Evolutionary conservation across 306 rosid species (phyloP).

Genomic region (Datisca glomerata): DNA sequence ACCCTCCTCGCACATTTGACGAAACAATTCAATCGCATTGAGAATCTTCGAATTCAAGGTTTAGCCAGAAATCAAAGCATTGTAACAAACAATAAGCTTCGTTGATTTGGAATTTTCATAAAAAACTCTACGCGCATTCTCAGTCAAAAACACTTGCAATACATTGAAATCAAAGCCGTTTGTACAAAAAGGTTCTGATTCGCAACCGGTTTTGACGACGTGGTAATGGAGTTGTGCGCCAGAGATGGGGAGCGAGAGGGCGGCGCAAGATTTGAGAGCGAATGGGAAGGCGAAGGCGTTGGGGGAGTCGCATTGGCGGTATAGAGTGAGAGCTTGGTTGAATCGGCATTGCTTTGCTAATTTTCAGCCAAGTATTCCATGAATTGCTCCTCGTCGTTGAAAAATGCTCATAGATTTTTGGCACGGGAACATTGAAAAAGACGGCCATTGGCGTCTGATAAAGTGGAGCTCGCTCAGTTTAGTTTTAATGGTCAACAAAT

Average conservation of each 20-base stretch:
- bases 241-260: slow-evolving; percentile 40
- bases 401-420: slow-evolving; percentile 11
- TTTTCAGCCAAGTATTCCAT: slow-evolving; percentile 65
- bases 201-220: slow-evolving; percentile 55
- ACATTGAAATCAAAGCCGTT: slow-evolving; percentile 59
- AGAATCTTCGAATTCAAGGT: slow-evolving; percentile 24
- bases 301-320: slow-evolving; percentile 46
- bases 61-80: slow-evolving; percentile 69
- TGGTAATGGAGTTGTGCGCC: slow-evolving; percentile 62
- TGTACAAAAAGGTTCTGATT: slow-evolving; percentile 63
- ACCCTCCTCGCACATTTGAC: slow-evolving; percentile 35
- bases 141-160: slow-evolving; percentile 24
- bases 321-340: slow-evolving; percentile 47
- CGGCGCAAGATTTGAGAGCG: slow-evolving; percentile 73
- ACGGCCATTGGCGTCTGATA: too few species aligned
- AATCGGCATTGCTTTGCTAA: slow-evolving; percentile 50
- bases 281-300: slow-evolving; percentile 74
- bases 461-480: too few species aligned
- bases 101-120: slow-evolving; percentile 34
- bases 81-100: slow-evolving; percentile 42
- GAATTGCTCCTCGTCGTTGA: slow-evolving; percentile 16
- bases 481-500: too few species aligned
- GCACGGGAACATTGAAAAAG: slow-evolving; percentile 1
- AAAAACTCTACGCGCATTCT: slow-evolving; percentile 55
- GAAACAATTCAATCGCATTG: slow-evolving; percentile 36